These are phyloP conservation scores for Primulina huaijiensis DNA, from an alignment of 257 asterid genomes.

Conservation along the genomic window DNA sequence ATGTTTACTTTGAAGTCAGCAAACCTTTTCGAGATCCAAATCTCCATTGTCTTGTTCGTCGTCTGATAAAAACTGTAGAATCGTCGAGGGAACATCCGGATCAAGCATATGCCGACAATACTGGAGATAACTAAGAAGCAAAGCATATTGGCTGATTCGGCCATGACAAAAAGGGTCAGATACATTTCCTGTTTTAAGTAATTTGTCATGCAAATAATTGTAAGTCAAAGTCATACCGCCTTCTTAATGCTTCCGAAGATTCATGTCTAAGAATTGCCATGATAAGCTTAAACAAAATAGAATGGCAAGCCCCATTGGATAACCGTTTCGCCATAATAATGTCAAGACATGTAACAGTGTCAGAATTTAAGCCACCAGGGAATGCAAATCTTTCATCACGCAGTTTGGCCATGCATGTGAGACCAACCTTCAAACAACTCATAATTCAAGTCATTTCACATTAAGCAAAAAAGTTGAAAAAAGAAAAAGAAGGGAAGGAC, in stretches of 20 bases:
- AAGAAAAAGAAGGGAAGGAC: background rate
- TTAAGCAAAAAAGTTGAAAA: background rate
- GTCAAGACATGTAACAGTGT: slow-evolving; percentile 70
- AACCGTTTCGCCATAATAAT: slow-evolving; percentile 69
- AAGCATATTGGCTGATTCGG: slow-evolving; percentile 78
- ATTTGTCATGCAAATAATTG: slow-evolving; percentile 13
- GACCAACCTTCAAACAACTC: slow-evolving; percentile 65
- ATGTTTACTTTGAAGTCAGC: slow-evolving; percentile 19
- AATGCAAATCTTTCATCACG: slow-evolving; percentile 80
- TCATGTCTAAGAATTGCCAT: slow-evolving; percentile 82
- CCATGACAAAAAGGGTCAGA: slow-evolving; percentile 32
- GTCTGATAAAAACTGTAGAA: slow-evolving; percentile 67
- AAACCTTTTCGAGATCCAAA: slow-evolving; percentile 78
- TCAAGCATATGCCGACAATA: slow-evolving; percentile 90
- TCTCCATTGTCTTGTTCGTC: slow-evolving; percentile 79
- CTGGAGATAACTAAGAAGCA: slow-evolving; percentile 92
- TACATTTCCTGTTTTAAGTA: slow-evolving; percentile 20
- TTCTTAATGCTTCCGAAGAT: slow-evolving; percentile 89
- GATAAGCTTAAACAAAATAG: slow-evolving; percentile 83
- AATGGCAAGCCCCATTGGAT: slow-evolving; percentile 82
- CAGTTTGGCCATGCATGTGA: slow-evolving; percentile 95
- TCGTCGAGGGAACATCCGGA: slow-evolving; percentile 71
- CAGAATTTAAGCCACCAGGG: slow-evolving; percentile 71
- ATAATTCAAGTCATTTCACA: slow-evolving; percentile 24
- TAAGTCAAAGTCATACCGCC: slow-evolving; percentile 58